Percentiles rank a stretch among this genome's conserved stretches.
Evolutionary conservation across 805 yeast species (phyloP).

Genomic region (Isabelozyma gotoi): DNA sequence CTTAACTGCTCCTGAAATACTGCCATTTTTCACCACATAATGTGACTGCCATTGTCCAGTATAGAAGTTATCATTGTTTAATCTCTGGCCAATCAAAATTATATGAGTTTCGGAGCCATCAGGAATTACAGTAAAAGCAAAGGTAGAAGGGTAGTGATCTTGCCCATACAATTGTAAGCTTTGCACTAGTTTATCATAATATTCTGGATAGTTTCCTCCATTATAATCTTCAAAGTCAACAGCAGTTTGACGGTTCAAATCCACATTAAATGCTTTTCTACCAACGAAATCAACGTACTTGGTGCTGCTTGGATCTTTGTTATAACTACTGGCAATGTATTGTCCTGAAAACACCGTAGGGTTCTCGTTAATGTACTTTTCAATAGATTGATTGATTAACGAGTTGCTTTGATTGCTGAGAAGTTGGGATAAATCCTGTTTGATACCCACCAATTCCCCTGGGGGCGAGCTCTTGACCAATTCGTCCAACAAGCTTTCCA

Average conservation of each 20-base stretch:
- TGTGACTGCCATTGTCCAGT: conserved; percentile 85
- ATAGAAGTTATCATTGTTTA: conserved; percentile 76
- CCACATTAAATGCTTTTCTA: conserved; percentile 55
- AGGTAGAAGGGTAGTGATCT: conserved; percentile 65
- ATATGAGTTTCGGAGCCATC: conserved; percentile 37
- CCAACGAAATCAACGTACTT: conserved; percentile 54
- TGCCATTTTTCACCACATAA: conserved; percentile 42
- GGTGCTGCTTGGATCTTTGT: conserved; percentile 31
- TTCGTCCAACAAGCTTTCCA: conserved; percentile 24
- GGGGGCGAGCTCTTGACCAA: conserved; percentile 38
- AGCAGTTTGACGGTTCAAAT: conserved; percentile 48
- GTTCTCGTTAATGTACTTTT: conserved; percentile 23
- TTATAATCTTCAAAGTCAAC: conserved; percentile 51
- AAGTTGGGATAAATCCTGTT: conserved; percentile 22
- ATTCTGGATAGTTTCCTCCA: conserved; percentile 24
- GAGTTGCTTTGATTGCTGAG: conserved; percentile 17
- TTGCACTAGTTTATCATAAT: conserved; percentile 27
- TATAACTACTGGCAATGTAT: conserved; percentile 32
- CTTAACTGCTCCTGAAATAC: conserved; percentile 52
- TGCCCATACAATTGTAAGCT: conserved; percentile 51
- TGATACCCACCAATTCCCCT: conserved; percentile 33
- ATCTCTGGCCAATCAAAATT: conserved; percentile 67
- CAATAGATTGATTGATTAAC: conserved; percentile 26
- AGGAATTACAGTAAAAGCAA: conserved; percentile 46
- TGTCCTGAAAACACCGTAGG: conserved; percentile 29